Base-by-base conservation (phyloP, 352 stramenopile genomes). In the Globisporangium polare region DNA sequence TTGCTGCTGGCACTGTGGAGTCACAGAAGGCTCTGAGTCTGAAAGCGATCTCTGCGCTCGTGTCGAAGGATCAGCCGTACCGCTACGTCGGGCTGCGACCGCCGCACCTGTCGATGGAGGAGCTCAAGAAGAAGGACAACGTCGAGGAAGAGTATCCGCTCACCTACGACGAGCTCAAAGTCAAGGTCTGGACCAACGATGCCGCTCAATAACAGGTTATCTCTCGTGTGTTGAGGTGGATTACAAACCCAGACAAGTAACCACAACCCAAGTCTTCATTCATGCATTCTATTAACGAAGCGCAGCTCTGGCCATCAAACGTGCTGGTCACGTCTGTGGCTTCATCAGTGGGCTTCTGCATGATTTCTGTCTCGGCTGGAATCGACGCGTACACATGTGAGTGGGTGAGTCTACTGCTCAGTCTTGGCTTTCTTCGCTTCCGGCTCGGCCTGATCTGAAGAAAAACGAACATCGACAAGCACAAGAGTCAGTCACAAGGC, bases 111-210 rank as follows among this genome's bases (percentile, higher is more conserved):
- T 91, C 83, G 0, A 68, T 91, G 27, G 77, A 90, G 18, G 86
- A 92, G 60, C 74, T 93, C 55, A 84, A 85, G 45, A 89, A 89
- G 64, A 92, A 91, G 62, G 86, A 93, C 71, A 89, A 86, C 54
- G 73, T 90, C 22, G 83, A 95, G 63, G 83, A 95, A 60, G 83
- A 91, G 58, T 95, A 95, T 51, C 83, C 86, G n/a, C 77, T 93
- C 12, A 93, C 80, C 12, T 93, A 95, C 71, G 73, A 90, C 59
- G 83, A 93, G 54, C 80, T 95, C 62, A 94, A 94, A 71, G 74
- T 78, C 46, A 90, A 91, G 67, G 83, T 92, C 15, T 95, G 86
- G 83, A 72, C 80, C 39, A 74, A 68, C 27, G 73, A 89, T 27
- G 51, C 58, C 4, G 62, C 60, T 31, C 56, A 65, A 29, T 53